Evolutionary conservation across 331 rosid genomes (phyloP).

Genomic region (Malus hybrid): DNA sequence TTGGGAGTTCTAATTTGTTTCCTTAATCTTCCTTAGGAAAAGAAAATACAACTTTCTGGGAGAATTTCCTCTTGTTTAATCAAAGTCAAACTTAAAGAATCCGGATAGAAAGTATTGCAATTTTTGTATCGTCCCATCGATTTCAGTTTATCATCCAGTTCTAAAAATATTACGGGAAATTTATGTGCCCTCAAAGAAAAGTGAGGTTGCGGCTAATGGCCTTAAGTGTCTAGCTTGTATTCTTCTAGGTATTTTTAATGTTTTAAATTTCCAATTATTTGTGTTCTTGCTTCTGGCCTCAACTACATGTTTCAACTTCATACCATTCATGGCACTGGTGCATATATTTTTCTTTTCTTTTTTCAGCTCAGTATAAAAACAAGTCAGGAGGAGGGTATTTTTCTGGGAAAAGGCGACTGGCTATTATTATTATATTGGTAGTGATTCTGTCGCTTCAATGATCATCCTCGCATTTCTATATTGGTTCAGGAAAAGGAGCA

Average conservation of each 20-base stretch:
- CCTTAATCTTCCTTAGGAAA: background rate
- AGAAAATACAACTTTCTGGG: background rate
- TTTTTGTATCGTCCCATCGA: background rate
- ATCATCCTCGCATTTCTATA: slow-evolving; percentile 14
- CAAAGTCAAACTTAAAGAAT: background rate
- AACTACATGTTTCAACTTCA: background rate
- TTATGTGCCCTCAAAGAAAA: background rate
- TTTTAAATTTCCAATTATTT: background rate
- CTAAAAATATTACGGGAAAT: background rate
- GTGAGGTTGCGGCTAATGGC: background rate
- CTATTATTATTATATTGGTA: background rate
- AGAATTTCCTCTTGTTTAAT: background rate
- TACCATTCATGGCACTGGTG: too few relatives aligned
- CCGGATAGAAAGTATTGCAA: background rate
- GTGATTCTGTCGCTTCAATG: slow-evolving; percentile 5
- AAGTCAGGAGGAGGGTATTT: slow-evolving; percentile 7
- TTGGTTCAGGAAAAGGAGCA: slow-evolving; percentile 10
- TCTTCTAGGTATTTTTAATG: background rate
- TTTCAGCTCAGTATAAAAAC: slow-evolving; percentile 28
- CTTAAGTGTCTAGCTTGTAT: background rate
- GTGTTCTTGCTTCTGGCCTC: background rate
- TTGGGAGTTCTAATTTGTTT: background rate
- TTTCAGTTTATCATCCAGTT: background rate
- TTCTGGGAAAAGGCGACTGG: slow-evolving; percentile 4
- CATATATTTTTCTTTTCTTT: too few relatives aligned